Conservation (phyloP, 2,329 filamentous ascomycete genomes). For the Tolypocladium capitatum region DNA sequence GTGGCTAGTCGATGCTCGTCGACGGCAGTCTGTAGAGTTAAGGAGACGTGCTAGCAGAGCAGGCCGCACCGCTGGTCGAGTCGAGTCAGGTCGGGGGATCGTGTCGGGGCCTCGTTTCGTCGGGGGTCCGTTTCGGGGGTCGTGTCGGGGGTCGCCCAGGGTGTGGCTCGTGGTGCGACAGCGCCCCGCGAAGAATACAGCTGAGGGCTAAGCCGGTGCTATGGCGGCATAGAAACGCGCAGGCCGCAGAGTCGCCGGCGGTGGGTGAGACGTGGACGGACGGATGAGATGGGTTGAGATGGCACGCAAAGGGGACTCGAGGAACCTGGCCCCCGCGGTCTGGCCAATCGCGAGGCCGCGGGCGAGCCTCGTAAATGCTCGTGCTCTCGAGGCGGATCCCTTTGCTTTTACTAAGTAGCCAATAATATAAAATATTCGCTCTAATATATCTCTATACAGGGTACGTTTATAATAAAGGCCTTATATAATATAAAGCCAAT, state of each 20-base stretch:
- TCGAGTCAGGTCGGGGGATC: background rate
- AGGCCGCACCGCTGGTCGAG: background rate
- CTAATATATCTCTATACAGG: too few species aligned
- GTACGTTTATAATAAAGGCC: too few species aligned
- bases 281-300: background rate
- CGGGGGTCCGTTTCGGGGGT: background rate
- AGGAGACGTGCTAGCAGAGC: background rate
- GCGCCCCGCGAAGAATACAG: background rate
- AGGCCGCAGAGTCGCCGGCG: background rate
- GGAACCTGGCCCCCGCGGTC: too few species aligned
- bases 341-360: too few species aligned
- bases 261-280: background rate
- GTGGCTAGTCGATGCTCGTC: background rate
- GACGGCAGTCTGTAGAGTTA: background rate
- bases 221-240: constrained; percentile 1
- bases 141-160: background rate
- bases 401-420: too few species aligned
- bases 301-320: background rate
- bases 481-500: too few species aligned
- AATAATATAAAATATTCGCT: too few species aligned
- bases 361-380: too few species aligned
- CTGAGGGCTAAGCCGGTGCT: background rate
- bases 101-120: background rate
- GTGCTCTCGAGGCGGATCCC: too few species aligned
- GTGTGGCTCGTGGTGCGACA: background rate